A percentile compares a stretch with the other conserved stretches of the same genome.
Evolutionary conservation across 1,284 basidiomycete genomes (phyloP).

Genomic region (Sanguinoderma infundibulare): DNA sequence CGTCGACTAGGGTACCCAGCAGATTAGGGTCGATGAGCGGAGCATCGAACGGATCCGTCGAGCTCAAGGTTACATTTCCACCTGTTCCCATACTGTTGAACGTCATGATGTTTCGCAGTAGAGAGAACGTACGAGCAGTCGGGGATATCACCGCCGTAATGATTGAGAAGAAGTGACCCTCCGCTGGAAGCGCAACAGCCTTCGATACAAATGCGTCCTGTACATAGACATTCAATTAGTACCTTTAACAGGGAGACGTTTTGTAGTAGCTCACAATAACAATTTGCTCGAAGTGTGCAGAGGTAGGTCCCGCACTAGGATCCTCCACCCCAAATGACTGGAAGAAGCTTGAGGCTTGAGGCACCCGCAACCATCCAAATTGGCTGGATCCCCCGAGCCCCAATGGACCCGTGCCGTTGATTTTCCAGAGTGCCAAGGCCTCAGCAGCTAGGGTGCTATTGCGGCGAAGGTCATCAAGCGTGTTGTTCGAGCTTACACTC

Average conservation of each 20-base stretch:
- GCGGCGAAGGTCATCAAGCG: slow-evolving; percentile 20
- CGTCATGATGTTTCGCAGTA: neutral
- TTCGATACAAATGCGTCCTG: slow-evolving; percentile 11
- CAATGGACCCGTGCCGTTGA: slow-evolving; percentile 8
- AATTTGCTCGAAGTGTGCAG: slow-evolving; percentile 25
- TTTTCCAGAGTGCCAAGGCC: slow-evolving; percentile 19
- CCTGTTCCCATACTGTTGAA: slow-evolving; percentile 15
- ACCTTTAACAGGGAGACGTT: neutral
- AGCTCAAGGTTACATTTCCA: slow-evolving; percentile 26
- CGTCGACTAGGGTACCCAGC: slow-evolving; percentile 16
- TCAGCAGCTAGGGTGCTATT: slow-evolving; percentile 17
- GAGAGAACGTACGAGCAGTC: slow-evolving; percentile 10
- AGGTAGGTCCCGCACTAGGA: slow-evolving; percentile 20
- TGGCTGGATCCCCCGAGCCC: neutral
- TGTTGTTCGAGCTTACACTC: slow-evolving; percentile 24
- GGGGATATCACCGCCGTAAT: slow-evolving; percentile 12
- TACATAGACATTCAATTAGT: neutral
- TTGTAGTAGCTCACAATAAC: neutral
- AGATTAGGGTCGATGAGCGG: slow-evolving; percentile 28
- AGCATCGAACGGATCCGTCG: slow-evolving; percentile 23
- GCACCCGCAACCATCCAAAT: slow-evolving; percentile 16
- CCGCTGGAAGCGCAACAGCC: neutral
- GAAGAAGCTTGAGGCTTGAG: slow-evolving; percentile 3
- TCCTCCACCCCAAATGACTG: slow-evolving; percentile 8
- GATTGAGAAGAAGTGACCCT: slow-evolving; percentile 18